Evolutionary conservation across 2,329 filamentous ascomycete genomes (phyloP).

Genomic region (Penicillium sumatraense): DNA sequence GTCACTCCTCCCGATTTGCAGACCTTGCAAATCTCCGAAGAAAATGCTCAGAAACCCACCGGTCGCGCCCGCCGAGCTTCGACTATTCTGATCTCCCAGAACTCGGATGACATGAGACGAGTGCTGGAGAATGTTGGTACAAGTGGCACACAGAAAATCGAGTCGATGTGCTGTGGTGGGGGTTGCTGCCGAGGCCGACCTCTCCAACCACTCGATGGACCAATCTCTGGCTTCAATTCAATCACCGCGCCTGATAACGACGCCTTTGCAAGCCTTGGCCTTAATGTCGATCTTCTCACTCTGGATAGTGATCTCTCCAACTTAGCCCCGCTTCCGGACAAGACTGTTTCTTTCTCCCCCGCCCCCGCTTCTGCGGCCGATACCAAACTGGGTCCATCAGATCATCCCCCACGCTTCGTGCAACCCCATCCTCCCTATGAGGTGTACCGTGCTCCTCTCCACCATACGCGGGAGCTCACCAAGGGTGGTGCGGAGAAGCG

Average conservation of each 20-base stretch:
- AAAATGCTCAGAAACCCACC: constrained; percentile 18
- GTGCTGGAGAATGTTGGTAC: constrained; percentile 59
- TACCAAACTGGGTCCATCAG: constrained; percentile 42
- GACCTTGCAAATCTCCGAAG: constrained; percentile 33
- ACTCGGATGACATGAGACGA: constrained; percentile 61
- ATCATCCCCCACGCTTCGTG: constrained; percentile 83
- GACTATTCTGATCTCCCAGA: constrained; percentile 59
- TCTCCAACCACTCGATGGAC: constrained; percentile 50
- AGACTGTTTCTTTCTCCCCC: constrained; percentile 69
- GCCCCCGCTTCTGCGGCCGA: constrained; percentile 40
- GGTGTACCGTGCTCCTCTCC: constrained; percentile 87
- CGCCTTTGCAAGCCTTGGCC: constrained; percentile 77
- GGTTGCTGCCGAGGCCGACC: constrained; percentile 67
- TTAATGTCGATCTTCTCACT: constrained; percentile 77
- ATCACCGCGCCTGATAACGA: constrained; percentile 68
- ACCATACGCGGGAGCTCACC: constrained; percentile 84
- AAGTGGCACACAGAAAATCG: constrained; percentile 62
- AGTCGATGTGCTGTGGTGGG: constrained; percentile 68
- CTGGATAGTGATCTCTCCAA: constrained; percentile 71
- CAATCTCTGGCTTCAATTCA: constrained; percentile 49
- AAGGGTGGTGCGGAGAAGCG: constrained; percentile 89
- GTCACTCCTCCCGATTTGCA: constrained; percentile 46
- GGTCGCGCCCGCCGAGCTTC: constrained; percentile 49
- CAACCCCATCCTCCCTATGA: constrained; percentile 93
- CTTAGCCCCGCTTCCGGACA: constrained; percentile 72